These are phyloP conservation scores for Fagopyrum esculentum DNA, from an alignment of 148 eudicot species.

Conservation along the genomic window DNA sequence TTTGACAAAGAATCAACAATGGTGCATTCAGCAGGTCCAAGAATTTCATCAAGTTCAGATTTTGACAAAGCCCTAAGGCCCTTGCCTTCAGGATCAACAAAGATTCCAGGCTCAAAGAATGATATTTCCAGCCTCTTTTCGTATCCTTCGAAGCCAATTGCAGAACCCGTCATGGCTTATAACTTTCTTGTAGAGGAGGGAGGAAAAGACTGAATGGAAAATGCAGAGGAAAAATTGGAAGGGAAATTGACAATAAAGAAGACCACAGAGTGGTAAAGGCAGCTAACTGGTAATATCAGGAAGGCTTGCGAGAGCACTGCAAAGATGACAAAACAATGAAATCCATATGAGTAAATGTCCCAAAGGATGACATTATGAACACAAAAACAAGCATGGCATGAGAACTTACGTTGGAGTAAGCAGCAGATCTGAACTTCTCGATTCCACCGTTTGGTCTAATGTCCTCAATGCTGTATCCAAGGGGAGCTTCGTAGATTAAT, in stretches of 20 bases:
- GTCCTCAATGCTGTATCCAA: conserved; percentile 63
- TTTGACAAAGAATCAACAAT: conserved; percentile 68
- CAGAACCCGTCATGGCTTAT: conserved; percentile 57
- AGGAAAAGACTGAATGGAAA: conserved; percentile 4
- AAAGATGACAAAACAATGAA: conserved; percentile 13
- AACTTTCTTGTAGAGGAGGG: conserved; percentile 7
- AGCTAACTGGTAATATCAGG: conserved; percentile 35
- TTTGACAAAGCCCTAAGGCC: conserved; percentile 65
- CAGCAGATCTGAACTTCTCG: conserved; percentile 55
- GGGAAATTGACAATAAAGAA: conserved; percentile 9
- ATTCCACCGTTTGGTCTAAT: conserved; percentile 62
- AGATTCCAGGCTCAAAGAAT: conserved; percentile 67
- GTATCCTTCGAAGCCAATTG: conserved; percentile 89
- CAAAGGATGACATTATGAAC: not conserved
- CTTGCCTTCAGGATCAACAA: conserved; percentile 67
- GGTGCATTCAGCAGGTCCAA: conserved; percentile 85
- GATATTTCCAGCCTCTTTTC: conserved; percentile 90
- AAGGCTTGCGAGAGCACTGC: conserved; percentile 87
- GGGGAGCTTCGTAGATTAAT: conserved; percentile 36
- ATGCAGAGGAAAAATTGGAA: conserved; percentile 13
- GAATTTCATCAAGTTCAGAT: conserved; percentile 62
- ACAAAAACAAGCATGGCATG: not conserved
- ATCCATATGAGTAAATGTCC: not conserved
- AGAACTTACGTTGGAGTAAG: conserved; percentile 57
- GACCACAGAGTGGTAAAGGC: conserved; percentile 31